Base-by-base conservation (phyloP, 106 monocot species). In the Dioscorea alata region DNA sequence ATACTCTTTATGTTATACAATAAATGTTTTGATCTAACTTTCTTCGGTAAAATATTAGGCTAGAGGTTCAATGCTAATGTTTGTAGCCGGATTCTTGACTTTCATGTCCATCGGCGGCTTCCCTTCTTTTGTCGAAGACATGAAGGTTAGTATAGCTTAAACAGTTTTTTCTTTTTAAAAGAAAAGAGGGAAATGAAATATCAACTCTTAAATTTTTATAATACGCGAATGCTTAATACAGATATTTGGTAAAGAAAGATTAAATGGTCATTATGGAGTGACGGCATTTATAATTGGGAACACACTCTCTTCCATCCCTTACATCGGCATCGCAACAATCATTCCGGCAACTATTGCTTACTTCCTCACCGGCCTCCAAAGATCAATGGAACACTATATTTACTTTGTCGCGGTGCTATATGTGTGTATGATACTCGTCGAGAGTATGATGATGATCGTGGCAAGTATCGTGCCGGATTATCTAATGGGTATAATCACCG, bases 381-480 rank as follows among this genome's bases (percentile, higher is more conserved):
- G 59, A 5, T 19, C 67, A 8, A 2, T 74, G 4, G 81, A 80
- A 28, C 92, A 88, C 71, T 92, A 85, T 59, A 34, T 61, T 57
- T 92, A 79, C 78, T 92, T 92, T 68, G 70, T 75, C 6, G 65
- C 83, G 4, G 80, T 88, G 19, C 76, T 92, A 0, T 88, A 80
- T 73, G 52, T 61, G 21, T 78, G 77, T 69, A 81, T 92, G 88
- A 75, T 88, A 73, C 65, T 92, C 0, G 92, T 92, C 5, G 92
- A 92, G 63, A 78, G 92, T 63, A 61, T 92, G 23, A 92, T 92
- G 92, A 92, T 92, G 92, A 88, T 88, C 32, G 92, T 92, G 2
- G 92, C 92, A 0, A 88, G 85, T 68, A 35, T 88, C 22, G 88
- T 92, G 49, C 88, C 92, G 0, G 81, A 88, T 34, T 92, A 85